Evolutionary conservation across 2,329 filamentous ascomycete genomes (phyloP), one percentile per base, ranked within the genome.

Genomic region (Emmonsiellopsis sp.): DNA sequence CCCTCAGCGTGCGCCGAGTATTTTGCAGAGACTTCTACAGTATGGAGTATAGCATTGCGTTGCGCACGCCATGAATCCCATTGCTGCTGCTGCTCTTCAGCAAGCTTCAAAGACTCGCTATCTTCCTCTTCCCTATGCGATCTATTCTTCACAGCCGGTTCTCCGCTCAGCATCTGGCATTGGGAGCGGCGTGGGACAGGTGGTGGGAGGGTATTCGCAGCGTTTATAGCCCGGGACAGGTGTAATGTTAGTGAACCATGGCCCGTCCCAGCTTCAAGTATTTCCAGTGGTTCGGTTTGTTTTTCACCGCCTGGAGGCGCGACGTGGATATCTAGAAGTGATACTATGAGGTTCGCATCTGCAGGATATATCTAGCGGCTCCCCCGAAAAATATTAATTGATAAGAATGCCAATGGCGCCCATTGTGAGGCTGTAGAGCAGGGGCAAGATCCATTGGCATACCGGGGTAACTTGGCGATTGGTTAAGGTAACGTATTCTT

Each of bases 221-320:
- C 87, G 64, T 91, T 85, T 45, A 93, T 81, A 2, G 87, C 86
- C 51, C 86, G 80, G 33, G 87, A 83, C 21, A 93, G 75, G 63
- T 91, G 81, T 4, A 93, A 69, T 0, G 87, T 92, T 54, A 93
- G 70, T 36, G 85, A 84, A 54, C 88, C 88, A 74, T 91, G 87
- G n/a, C 88, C 88, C 3, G 88, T 93, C 13, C 88, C 88, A 46
- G 87, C 87, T 69, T 93, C 88, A 51, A 93, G 83, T 44, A 93
- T 87, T 64, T 92, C 86, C 10, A 91, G 67, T 0, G 77, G 79
- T 7, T 73, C 68, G 39, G 60, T 57, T 13, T 60, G 49, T 17
- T 61, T 39, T 49, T 57, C 57, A 6, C 64, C 63, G 5, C 61
- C 60, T 10, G 70, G 66, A 5, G 69, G 65, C 2, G 73, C 64